A percentile compares a stretch with the other conserved stretches of the same genome.
These are phyloP conservation scores for Candida sanyiensis DNA, from an alignment of 805 yeast genomes.

Conservation along the genomic window DNA sequence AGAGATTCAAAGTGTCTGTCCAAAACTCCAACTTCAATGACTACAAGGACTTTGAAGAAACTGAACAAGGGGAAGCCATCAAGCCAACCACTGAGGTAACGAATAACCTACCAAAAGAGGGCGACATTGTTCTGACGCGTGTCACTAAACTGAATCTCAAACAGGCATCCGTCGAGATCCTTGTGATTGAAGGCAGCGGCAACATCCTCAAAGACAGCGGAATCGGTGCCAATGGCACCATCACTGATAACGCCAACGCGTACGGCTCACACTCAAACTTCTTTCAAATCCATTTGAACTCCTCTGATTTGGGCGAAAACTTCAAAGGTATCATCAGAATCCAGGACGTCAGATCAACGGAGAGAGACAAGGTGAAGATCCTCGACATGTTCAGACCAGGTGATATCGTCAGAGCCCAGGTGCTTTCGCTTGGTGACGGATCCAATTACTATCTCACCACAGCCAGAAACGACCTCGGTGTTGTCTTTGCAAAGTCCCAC, in stretches of 20 bases:
- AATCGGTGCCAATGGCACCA: slow-evolving; percentile 50
- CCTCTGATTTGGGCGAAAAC: slow-evolving; percentile 77
- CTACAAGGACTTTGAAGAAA: slow-evolving; percentile 11
- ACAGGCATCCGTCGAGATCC: slow-evolving; percentile 76
- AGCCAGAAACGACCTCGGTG: slow-evolving; percentile 88
- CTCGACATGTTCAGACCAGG: slow-evolving; percentile 83
- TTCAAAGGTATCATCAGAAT: slow-evolving; percentile 81
- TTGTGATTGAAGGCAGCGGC: slow-evolving; percentile 59
- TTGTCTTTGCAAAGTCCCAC: slow-evolving; percentile 70
- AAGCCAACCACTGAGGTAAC: slow-evolving; percentile 16
- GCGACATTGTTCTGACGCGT: slow-evolving; percentile 73
- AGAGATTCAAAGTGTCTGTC: slow-evolving; percentile 27
- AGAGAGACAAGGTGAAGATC: slow-evolving; percentile 79
- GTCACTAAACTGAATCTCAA: slow-evolving; percentile 60
- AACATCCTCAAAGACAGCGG: slow-evolving; percentile 57
- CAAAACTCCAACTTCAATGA: slow-evolving; percentile 16
- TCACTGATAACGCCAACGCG: slow-evolving; percentile 37
- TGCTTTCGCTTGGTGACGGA: slow-evolving; percentile 88
- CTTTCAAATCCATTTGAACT: slow-evolving; percentile 38
- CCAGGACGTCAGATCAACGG: slow-evolving; percentile 88
- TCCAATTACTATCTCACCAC: slow-evolving; percentile 84
- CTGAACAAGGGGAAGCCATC: slow-evolving; percentile 3
- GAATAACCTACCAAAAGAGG: slow-evolving; percentile 69
- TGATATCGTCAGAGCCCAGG: slow-evolving; percentile 80
- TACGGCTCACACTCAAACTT: slow-evolving; percentile 52